Evolutionary conservation across 345 rosid species (phyloP).

Genomic region (Brassica nigra): DNA sequence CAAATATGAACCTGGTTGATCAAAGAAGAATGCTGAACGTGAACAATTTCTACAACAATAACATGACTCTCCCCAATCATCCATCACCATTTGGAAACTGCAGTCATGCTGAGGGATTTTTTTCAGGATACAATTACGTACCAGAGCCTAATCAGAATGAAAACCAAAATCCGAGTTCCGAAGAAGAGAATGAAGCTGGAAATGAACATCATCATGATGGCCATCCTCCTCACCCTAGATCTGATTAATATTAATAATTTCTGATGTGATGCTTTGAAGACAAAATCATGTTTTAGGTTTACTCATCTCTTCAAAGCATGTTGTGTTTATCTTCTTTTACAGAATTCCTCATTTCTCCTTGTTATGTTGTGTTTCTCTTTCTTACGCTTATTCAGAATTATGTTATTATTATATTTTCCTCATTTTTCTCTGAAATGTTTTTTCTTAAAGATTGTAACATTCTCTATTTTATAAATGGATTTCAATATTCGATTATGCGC

Average conservation of each 20-base stretch:
- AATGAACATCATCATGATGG: conserved; percentile 21
- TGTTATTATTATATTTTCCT: neutral
- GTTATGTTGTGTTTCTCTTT: neutral
- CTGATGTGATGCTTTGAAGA: neutral
- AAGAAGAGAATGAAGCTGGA: conserved; percentile 4
- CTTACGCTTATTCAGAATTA: neutral
- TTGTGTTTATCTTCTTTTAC: neutral
- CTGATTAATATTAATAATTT: conserved; percentile 11
- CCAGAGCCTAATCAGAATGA: neutral
- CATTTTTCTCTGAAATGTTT: neutral
- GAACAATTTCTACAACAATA: conserved; percentile 4
- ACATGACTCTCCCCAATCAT: neutral
- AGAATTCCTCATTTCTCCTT: neutral
- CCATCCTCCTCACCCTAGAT: neutral
- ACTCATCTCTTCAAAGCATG: neutral
- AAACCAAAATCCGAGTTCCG: neutral
- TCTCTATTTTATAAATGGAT: neutral
- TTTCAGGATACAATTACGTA: neutral
- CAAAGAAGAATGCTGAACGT: conserved; percentile 18
- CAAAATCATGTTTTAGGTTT: neutral
- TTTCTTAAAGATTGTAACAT: neutral
- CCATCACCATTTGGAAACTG: neutral
- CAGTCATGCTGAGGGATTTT: neutral
- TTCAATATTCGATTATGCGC: too few relatives aligned
- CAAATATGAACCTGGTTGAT: neutral